Evolutionary conservation across 768 basidiomycete species (phyloP).

Genomic region (Leucogyrophana mollusca): DNA sequence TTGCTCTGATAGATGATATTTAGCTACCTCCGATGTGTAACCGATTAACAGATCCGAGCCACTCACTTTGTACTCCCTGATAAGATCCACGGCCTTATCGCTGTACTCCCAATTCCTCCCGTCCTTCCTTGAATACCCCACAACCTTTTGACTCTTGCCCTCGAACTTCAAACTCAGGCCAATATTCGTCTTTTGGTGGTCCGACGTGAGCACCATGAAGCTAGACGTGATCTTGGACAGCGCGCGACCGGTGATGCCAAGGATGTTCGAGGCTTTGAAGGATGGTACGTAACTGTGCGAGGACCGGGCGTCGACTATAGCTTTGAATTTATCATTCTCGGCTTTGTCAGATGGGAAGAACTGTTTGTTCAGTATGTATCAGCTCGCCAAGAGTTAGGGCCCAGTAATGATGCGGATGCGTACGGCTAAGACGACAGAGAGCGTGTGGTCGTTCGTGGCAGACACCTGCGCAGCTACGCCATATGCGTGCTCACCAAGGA

Average conservation of each 20-base stretch:
- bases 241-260: conserved; percentile 75
- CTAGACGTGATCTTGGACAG: conserved; percentile 91
- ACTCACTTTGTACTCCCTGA: conserved; percentile 78
- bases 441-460: conserved; percentile 55
- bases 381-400: not conserved
- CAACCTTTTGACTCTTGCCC: conserved; percentile 87
- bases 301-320: conserved; percentile 50
- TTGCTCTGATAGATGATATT: conserved; percentile 51
- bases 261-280: conserved; percentile 70
- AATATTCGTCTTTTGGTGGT: conserved; percentile 81
- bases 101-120: conserved; percentile 92
- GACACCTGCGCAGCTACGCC: conserved; percentile 94
- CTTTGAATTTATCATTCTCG: conserved; percentile 79
- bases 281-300: conserved; percentile 70
- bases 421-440: conserved; percentile 90
- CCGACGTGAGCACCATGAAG: conserved; percentile 80
- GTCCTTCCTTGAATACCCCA: conserved; percentile 87
- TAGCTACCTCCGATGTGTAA: no score
- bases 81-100: conserved; percentile 76
- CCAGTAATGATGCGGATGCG: conserved; percentile 13
- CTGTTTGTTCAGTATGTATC: no score
- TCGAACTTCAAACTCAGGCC: conserved; percentile 97
- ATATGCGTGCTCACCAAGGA: conserved; percentile 92
- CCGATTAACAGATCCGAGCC: not conserved
- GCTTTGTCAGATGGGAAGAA: conserved; percentile 83